Evolutionary conservation across 768 basidiomycete genomes (phyloP).

Genomic region (Leccinum imitatum): DNA sequence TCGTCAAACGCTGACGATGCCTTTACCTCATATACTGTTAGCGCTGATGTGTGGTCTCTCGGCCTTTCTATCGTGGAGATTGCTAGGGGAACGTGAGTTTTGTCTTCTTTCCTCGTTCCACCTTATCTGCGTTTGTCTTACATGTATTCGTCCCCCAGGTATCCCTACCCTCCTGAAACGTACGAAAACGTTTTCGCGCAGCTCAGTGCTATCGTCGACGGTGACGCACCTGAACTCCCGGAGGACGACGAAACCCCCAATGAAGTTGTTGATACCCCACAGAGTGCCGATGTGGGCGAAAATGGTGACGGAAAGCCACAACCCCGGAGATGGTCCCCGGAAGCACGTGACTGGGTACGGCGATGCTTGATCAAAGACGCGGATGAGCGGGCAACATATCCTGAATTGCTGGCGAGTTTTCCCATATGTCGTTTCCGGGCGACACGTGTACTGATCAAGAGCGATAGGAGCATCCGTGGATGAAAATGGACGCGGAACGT

Average conservation of each 20-base stretch:
- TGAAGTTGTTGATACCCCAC: constrained; percentile 13
- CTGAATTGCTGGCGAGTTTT: constrained; percentile 66
- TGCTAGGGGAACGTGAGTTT: constrained; percentile 59
- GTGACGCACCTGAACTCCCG: constrained; percentile 86
- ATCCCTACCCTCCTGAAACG: constrained; percentile 97
- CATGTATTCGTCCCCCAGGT: constrained; percentile 34
- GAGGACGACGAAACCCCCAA: constrained; percentile 39
- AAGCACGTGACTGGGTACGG: constrained; percentile 80
- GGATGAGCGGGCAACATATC: constrained; percentile 75
- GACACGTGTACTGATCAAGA: neutral
- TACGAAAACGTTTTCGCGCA: constrained; percentile 98
- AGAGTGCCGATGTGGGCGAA: constrained; percentile 11
- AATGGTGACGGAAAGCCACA: constrained; percentile 14
- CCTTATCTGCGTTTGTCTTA: constrained; percentile 1
- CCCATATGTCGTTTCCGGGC: neutral
- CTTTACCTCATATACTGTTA: constrained; percentile 78
- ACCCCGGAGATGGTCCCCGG: constrained; percentile 31
- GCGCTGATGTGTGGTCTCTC: constrained; percentile 97
- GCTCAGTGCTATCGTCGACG: constrained; percentile 93
- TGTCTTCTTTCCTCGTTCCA: neutral
- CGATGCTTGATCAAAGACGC: constrained; percentile 83
- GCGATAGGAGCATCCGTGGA: constrained; percentile 73
- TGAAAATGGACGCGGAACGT: constrained; percentile 54
- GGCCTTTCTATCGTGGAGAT: constrained; percentile 94
- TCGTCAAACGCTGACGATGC: constrained; percentile 32